Conservation (phyloP, 805 yeast genomes). For the Candida arabinofermentans region DNA sequence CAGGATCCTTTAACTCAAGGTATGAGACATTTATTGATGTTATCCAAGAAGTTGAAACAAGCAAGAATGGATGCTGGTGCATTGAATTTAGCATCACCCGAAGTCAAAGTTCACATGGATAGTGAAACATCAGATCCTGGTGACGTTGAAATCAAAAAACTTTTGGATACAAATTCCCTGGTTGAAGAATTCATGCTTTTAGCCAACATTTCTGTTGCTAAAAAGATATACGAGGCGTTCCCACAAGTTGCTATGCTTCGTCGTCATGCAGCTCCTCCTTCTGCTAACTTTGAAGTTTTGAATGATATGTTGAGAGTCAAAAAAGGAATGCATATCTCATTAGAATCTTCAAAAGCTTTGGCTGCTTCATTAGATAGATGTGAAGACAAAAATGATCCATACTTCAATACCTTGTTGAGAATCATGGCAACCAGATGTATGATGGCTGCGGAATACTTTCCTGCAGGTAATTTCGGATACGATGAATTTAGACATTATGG, state of each 20-base stretch:
- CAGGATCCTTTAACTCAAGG: constrained; percentile 85
- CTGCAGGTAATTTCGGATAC: constrained; percentile 84
- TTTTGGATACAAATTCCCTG: constrained; percentile 87
- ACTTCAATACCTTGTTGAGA: constrained; percentile 88
- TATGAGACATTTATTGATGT: constrained; percentile 71
- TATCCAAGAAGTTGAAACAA: constrained; percentile 84
- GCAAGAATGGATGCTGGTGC: constrained; percentile 94
- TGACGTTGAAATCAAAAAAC: constrained; percentile 86
- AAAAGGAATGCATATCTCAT: constrained; percentile 68
- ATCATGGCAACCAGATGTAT: constrained; percentile 98
- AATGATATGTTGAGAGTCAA: constrained; percentile 85
- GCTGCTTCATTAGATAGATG: constrained; percentile 94
- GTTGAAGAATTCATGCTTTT: constrained; percentile 98
- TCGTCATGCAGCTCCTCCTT: constrained; percentile 97
- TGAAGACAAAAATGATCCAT: constrained; percentile 76
- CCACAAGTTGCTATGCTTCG: constrained; percentile 99
- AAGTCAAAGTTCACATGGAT: constrained; percentile 95
- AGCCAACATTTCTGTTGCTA: constrained; percentile 94
- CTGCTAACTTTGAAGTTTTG: constrained; percentile 82
- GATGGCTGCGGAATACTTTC: constrained; percentile 98
- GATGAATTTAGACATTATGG: constrained; percentile 96
- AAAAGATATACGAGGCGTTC: constrained; percentile 84
- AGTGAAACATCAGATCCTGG: constrained; percentile 96
- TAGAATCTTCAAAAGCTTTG: constrained; percentile 83
- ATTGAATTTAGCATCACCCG: constrained; percentile 93